phyloP scores from a whole-genome alignment of 139 green algal species.

The Chlorella sp. region DNA sequence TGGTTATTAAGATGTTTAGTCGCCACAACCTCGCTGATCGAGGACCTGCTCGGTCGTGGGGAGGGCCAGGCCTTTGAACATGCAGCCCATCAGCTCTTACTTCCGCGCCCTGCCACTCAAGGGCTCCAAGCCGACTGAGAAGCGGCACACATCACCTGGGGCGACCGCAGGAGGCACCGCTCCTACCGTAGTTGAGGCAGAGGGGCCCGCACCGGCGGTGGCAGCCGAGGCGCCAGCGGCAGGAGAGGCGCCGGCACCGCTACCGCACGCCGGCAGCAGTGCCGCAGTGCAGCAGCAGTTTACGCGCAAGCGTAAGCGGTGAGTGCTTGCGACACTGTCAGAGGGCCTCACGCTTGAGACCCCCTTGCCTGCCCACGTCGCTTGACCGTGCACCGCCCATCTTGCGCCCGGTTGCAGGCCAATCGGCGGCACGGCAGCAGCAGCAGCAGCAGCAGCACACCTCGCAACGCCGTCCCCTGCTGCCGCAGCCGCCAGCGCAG shows the following conservation, averaged over 20 bases:
- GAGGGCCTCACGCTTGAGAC: background rate
- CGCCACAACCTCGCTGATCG: too few species aligned
- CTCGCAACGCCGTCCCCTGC: background rate
- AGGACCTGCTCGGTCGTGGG: too few species aligned
- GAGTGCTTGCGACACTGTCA: background rate
- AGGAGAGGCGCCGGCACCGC: background rate
- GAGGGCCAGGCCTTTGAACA: background rate
- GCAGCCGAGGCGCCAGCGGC: background rate
- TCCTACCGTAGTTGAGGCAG: background rate
- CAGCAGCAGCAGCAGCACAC: background rate
- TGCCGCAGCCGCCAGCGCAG: too few species aligned
- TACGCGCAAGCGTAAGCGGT: constrained; percentile 24
- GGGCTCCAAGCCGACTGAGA: background rate
- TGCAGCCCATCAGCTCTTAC: background rate
- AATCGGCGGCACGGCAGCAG: background rate
- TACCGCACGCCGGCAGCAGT: background rate
- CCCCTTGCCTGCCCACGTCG: background rate
- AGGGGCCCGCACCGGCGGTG: background rate
- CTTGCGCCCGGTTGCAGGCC: background rate
- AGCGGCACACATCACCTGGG: background rate
- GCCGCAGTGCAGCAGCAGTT: constrained; percentile 2
- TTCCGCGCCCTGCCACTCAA: background rate
- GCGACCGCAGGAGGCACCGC: background rate
- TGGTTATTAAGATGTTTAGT: too few species aligned
- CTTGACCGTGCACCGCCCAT: too few species aligned